Percentiles rank a stretch among this genome's conserved stretches.
These are phyloP conservation scores for Penicillium sp. DNA, from an alignment of 2,329 filamentous ascomycete genomes.

Conservation along the genomic window DNA sequence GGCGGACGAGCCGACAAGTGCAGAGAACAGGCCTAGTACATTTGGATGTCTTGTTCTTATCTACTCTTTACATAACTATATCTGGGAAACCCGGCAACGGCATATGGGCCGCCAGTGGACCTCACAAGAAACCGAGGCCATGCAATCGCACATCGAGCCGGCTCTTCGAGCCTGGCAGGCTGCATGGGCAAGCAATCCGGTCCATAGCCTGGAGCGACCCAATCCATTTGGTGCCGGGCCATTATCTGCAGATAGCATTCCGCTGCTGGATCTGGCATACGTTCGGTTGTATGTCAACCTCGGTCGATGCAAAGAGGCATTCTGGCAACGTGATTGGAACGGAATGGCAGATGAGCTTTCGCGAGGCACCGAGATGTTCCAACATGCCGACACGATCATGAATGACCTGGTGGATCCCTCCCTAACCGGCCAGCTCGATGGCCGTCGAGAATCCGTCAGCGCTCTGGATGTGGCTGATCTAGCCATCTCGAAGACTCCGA, in stretches of 20 bases:
- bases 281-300: conserved; percentile 89
- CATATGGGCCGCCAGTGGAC: conserved; percentile 89
- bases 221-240: conserved; percentile 78
- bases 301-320: conserved; percentile 84
- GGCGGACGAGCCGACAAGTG: conserved; percentile 51
- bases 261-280: conserved; percentile 84
- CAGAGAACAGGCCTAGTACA: conserved; percentile 73
- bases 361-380: conserved; percentile 67
- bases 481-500: conserved; percentile 34
- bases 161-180: conserved; percentile 90
- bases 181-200: conserved; percentile 81
- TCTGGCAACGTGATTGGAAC: conserved; percentile 92
- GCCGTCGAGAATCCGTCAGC: conserved; percentile 33
- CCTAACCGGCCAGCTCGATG: conserved; percentile 20
- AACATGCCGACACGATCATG: conserved; percentile 56
- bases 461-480: conserved; percentile 36
- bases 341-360: conserved; percentile 84
- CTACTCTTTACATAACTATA: conserved; percentile 93
- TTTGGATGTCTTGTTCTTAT: conserved; percentile 90
- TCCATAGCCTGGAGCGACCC: conserved; percentile 76
- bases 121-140: conserved; percentile 84
- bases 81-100: conserved; percentile 91
- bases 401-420: conserved; percentile 30
- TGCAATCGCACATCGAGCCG: conserved; percentile 93
- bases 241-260: conserved; percentile 83